Conservation (phyloP, 129 eudicot genomes). For the Saussurea involucrata region DNA sequence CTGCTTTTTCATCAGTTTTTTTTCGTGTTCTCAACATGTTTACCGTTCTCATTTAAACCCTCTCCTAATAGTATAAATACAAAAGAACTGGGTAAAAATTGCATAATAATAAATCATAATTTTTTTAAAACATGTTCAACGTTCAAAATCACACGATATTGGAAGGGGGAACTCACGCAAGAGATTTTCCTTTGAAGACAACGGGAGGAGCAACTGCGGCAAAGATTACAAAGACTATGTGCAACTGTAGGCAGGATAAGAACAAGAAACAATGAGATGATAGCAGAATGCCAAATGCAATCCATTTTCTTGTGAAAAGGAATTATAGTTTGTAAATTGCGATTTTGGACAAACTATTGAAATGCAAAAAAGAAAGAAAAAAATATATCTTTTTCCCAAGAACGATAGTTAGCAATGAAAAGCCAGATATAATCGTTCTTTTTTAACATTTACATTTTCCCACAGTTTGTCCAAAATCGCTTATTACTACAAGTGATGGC, state of each 20-base stretch:
- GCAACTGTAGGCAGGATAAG: slow-evolving; percentile 52
- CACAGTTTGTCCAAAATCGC: slow-evolving; percentile 1
- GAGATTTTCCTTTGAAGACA: slow-evolving; percentile 89
- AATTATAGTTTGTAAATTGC: neutral
- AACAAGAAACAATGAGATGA: slow-evolving; percentile 3
- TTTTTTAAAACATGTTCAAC: too few relatives aligned
- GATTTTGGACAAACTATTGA: neutral
- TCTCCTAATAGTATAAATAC: neutral
- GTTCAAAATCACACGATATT: too few relatives aligned
- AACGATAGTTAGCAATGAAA: too few relatives aligned
- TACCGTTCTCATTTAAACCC: neutral
- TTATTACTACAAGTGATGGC: neutral
- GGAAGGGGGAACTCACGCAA: slow-evolving; percentile 56
- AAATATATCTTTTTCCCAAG: neutral
- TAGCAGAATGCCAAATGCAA: neutral
- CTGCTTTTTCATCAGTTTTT: neutral
- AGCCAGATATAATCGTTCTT: neutral
- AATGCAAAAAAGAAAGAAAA: neutral
- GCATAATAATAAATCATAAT: neutral
- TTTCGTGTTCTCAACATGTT: neutral
- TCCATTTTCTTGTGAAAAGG: neutral
- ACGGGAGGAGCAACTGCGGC: slow-evolving; percentile 98
- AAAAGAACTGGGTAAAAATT: neutral
- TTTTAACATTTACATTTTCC: neutral
- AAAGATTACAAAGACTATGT: slow-evolving; percentile 72